A percentile compares a stretch with the other conserved stretches of the same genome.
Evolutionary conservation across 208 protist species (phyloP).

Genomic region (Wallacemonas sp.): DNA sequence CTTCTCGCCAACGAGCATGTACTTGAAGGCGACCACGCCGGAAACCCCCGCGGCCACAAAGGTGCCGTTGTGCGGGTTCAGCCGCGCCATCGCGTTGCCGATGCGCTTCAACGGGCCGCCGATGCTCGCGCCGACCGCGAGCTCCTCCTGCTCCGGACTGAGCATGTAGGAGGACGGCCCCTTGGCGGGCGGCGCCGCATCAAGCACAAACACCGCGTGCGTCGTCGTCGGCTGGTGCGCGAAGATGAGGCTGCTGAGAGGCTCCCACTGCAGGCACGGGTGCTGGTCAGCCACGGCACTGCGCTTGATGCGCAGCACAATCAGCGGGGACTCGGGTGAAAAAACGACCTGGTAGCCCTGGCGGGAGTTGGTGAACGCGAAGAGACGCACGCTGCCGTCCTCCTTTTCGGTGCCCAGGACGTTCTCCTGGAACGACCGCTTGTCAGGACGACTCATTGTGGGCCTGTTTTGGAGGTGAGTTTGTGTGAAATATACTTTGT

Average conservation of each 20-base stretch:
- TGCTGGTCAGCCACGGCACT: slow-evolving; percentile 38
- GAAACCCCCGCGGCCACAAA: slow-evolving; percentile 77
- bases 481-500: too few relatives aligned
- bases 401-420: slow-evolving; percentile 68
- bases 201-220: slow-evolving; percentile 71
- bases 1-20: slow-evolving; percentile 73
- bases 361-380: slow-evolving; percentile 76
- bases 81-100: slow-evolving; percentile 54
- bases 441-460: slow-evolving; percentile 72
- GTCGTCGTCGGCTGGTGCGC: slow-evolving; percentile 65
- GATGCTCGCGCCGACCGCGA: slow-evolving; percentile 37
- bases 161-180: slow-evolving; percentile 26
- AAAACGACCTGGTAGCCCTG: slow-evolving; percentile 70
- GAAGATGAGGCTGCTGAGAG: slow-evolving; percentile 62
- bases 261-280: slow-evolving; percentile 75
- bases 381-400: slow-evolving; percentile 53
- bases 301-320: slow-evolving; percentile 72
- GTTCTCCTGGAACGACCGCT: slow-evolving; percentile 56
- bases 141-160: slow-evolving; percentile 55
- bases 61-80: slow-evolving; percentile 77
- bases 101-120: slow-evolving; percentile 64
- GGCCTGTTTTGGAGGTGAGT: too few relatives aligned
- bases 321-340: slow-evolving; percentile 66
- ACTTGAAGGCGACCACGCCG: slow-evolving; percentile 62
- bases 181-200: slow-evolving; percentile 34